Conservation (phyloP, 192 early-diverging fungal species). For the Umbelopsis sp. region DNA sequence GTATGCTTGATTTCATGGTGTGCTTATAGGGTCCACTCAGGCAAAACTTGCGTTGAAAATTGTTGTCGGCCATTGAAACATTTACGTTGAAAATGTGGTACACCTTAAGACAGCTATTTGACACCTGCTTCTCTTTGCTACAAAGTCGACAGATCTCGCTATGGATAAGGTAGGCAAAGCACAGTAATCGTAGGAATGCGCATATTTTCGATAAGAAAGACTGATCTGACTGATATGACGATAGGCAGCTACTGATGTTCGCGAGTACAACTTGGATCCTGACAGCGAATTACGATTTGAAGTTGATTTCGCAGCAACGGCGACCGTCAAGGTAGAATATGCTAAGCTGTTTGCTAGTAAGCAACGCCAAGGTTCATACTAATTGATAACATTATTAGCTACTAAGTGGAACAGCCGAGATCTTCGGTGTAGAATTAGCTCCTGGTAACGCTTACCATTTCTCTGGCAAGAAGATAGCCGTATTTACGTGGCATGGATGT, state of each 20-base stretch:
- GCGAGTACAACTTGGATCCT: slow-evolving; percentile 69
- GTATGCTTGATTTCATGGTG: not conserved
- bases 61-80: not conserved
- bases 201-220: not conserved
- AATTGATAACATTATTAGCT: slow-evolving; percentile 47
- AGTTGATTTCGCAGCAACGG: slow-evolving; percentile 67
- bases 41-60: too few species aligned
- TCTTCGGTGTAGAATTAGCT: slow-evolving; percentile 94
- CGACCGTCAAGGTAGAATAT: slow-evolving; percentile 70
- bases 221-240: too few species aligned
- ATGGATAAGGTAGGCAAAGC: slow-evolving; percentile 1
- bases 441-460: slow-evolving; percentile 81
- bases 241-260: slow-evolving; percentile 24
- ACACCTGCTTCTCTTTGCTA: too few species aligned
- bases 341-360: not conserved
- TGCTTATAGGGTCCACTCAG: too few species aligned
- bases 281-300: slow-evolving; percentile 95
- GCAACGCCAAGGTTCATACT: too few species aligned
- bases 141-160: not conserved
- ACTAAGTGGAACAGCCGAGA: slow-evolving; percentile 79
- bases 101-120: too few species aligned
- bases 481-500: slow-evolving; percentile 95
- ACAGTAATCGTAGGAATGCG: not conserved
- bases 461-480: slow-evolving; percentile 80
- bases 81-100: too few species aligned